These are phyloP conservation scores for Metschnikowia orientalis DNA, from an alignment of 805 yeast genomes.

Conservation along the genomic window DNA sequence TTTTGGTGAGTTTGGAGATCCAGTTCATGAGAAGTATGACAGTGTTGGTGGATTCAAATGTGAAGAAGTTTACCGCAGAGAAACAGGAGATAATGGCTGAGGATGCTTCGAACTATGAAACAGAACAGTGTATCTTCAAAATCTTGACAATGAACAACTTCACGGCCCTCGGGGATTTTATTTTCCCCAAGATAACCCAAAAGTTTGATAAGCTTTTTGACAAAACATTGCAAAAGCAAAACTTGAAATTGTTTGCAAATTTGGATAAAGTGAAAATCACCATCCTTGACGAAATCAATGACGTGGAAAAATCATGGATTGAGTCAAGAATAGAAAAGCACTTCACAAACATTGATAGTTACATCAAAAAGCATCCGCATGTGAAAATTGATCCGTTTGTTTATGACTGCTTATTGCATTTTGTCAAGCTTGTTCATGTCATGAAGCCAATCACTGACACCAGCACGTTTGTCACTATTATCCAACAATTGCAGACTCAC, in stretches of 20 bases:
- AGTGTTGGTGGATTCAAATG: slow-evolving; percentile 36
- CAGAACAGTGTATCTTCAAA: slow-evolving; percentile 31
- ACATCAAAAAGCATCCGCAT: slow-evolving; percentile 13
- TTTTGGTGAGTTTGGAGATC: slow-evolving; percentile 39
- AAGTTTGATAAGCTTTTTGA: slow-evolving; percentile 34
- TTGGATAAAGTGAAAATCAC: slow-evolving; percentile 38
- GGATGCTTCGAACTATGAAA: slow-evolving; percentile 11
- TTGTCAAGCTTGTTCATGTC: slow-evolving; percentile 36
- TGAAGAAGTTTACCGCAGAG: slow-evolving; percentile 32
- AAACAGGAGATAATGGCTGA: slow-evolving; percentile 13
- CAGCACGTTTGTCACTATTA: slow-evolving; percentile 32
- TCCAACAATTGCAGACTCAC: slow-evolving; percentile 36
- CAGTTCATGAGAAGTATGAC: slow-evolving; percentile 43
- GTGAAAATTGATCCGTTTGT: slow-evolving; percentile 34
- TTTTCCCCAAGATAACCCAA: slow-evolving; percentile 30
- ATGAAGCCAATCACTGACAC: slow-evolving; percentile 38
- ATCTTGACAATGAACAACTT: slow-evolving; percentile 42
- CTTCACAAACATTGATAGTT: slow-evolving; percentile 16
- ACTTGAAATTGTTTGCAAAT: slow-evolving; percentile 37
- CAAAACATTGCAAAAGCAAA: slow-evolving; percentile 34
- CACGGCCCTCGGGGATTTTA: slow-evolving; percentile 29
- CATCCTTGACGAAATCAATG: slow-evolving; percentile 38
- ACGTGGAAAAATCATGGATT: slow-evolving; percentile 33
- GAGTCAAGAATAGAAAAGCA: slow-evolving; percentile 25
- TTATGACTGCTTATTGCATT: slow-evolving; percentile 36